Evolutionary conservation across 371 early-diverging fungal species (phyloP).

Genomic region (Mortierella sp.): DNA sequence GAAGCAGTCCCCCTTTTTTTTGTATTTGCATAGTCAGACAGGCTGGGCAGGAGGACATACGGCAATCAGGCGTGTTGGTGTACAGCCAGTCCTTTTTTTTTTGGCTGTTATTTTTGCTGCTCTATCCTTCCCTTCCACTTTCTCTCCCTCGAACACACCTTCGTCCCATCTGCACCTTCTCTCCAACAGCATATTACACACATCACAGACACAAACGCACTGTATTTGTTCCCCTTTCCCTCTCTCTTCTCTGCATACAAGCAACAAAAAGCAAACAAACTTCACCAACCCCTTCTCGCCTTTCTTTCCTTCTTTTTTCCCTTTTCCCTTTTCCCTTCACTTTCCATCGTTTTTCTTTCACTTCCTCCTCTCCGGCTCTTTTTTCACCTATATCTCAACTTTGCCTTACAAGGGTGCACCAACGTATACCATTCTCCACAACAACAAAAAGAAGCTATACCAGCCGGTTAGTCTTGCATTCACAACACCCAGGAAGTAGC

Average conservation of each 20-base stretch:
- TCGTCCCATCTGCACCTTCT: constrained; percentile 8
- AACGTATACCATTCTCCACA: not conserved
- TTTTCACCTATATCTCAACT: not conserved
- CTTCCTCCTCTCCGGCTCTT: not conserved
- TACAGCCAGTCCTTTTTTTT: not conserved
- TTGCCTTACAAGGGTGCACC: not conserved
- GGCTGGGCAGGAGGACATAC: too few species aligned
- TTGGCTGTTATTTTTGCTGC: not conserved
- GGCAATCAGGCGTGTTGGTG: not conserved
- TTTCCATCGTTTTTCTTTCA: not conserved
- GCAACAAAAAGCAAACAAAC: not conserved
- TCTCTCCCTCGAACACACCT: not conserved
- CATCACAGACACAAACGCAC: not conserved
- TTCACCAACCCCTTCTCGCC: not conserved
- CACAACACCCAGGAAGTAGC: not conserved
- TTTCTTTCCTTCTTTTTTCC: not conserved
- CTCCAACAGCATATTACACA: not conserved
- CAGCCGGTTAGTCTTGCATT: not conserved
- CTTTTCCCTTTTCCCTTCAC: not conserved
- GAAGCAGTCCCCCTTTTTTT: constrained; percentile 14
- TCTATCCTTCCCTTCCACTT: not conserved
- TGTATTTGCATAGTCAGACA: not conserved
- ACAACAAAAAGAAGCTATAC: not conserved
- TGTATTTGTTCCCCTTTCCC: not conserved
- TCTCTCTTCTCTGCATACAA: not conserved